Base-by-base conservation (phyloP, 805 yeast species). In the Lipomyces spencermartinsiae region DNA sequence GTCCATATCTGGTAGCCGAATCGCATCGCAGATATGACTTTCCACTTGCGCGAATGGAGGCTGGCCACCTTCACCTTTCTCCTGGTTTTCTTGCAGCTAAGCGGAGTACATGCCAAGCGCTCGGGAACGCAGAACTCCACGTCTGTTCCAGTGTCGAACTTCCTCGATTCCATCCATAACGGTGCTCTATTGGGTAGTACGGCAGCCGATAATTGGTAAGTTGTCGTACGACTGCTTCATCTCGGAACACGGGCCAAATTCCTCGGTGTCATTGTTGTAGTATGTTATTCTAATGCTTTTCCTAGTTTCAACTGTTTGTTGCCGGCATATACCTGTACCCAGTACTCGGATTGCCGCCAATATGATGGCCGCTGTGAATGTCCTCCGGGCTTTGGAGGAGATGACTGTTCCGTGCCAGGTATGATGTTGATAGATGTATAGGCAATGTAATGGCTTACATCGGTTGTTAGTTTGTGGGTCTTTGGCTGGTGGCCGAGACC, bases 341-440 rank as follows among this genome's bases (percentile, higher is more conserved):
- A 95, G 74, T 95, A 89, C 76, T 93, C 97, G 34, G 79, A 79
- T n/a, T 95, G 99, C 80, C 91, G 95, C 77, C 85, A 89, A 43
- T 92, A 83, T 78, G 91, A 94, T 4, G 99, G 99, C 0, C 84
- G 88, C 76, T 95, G 99, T 81, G 96, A 91, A 63, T 95, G 99
- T 80, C 86, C 92, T 56, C 88, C 87, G 51, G 99, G 99, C 0
- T 95, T 89, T 80, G 97, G 97, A 2, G 98, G 98, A 7, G 87
- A 87, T 74, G 97, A 95, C 77, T 95, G 99, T 79, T 85, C 92
- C 0, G 85, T 85, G 74, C 98, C 99, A 1, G 70, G 74, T 70
- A 51, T 29, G 53, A 8, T 2, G 19, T 60, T 12, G 0, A 78
- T 86, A 46, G 29, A n/a, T 54, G 31, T 12, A 19, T 55, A 25